A percentile compares a stretch with the other conserved stretches of the same genome.
Evolutionary conservation across 2,329 filamentous ascomycete genomes (phyloP).

Genomic region (Aspergillus sclerotialis): DNA sequence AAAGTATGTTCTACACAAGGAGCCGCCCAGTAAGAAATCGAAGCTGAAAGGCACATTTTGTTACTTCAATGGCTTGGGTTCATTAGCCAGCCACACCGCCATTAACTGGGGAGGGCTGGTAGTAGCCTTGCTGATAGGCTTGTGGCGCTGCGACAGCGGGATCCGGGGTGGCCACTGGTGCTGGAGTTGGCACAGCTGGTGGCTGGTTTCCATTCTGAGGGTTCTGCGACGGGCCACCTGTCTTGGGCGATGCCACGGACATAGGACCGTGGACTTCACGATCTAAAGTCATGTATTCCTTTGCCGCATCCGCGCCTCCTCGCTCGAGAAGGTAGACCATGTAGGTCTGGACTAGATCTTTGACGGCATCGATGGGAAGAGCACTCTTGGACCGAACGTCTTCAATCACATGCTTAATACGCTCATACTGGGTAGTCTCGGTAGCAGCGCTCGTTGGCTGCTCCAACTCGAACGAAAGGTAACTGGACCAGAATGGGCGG

Average conservation of each 20-base stretch:
- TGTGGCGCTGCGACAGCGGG: conserved; percentile 11
- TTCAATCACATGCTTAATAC: conserved; percentile 74
- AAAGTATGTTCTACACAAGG: conserved; percentile 14
- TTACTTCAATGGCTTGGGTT: too few species aligned
- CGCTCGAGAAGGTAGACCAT: conserved; percentile 77
- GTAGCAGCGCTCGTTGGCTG: conserved; percentile 63
- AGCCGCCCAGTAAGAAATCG: conserved; percentile 8
- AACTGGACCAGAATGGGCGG: conserved; percentile 81
- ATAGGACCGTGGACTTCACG: conserved; percentile 70
- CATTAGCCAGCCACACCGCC: conserved; percentile 14
- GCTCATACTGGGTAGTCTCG: conserved; percentile 60
- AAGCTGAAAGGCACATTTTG: conserved; percentile 3
- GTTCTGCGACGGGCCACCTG: conserved; percentile 18
- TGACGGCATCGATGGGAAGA: conserved; percentile 60
- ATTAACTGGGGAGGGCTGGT: conserved; percentile 24
- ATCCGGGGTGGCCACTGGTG: conserved; percentile 4
- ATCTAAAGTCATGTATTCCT: conserved; percentile 77
- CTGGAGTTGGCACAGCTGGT: conserved; percentile 5
- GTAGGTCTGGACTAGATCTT: conserved; percentile 70
- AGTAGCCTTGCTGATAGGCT: conserved; percentile 22
- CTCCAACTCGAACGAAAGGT: conserved; percentile 80
- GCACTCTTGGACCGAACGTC: conserved; percentile 67
- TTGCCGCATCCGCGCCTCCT: conserved; percentile 75
- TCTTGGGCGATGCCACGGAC: conserved; percentile 31
- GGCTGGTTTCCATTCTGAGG: conserved; percentile 13